A percentile compares a stretch with the other conserved stretches of the same genome.
These are phyloP conservation scores for Colletotrichum sp. DNA, from an alignment of 2,329 filamentous ascomycete species.

Conservation along the genomic window DNA sequence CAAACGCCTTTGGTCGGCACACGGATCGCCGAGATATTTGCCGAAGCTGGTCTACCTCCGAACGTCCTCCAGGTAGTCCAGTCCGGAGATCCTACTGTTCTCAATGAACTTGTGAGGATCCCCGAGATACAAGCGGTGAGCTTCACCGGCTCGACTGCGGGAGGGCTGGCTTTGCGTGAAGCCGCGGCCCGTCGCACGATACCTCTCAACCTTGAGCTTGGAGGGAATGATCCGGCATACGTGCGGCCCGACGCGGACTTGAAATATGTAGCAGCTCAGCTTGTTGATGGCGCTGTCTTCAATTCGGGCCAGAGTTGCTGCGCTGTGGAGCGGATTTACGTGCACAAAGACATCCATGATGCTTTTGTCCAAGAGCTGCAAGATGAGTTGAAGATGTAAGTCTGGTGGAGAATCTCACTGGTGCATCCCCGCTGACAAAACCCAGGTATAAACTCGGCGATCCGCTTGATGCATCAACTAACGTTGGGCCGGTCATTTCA, in stretches of 20 bases:
- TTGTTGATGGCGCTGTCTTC: conserved; percentile 75
- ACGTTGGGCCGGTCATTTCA: conserved; percentile 72
- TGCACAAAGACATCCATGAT: not conserved
- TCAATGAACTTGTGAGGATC: conserved; percentile 60
- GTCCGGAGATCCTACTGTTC: conserved; percentile 58
- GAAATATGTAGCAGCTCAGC: conserved; percentile 72
- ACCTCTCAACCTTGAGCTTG: not conserved
- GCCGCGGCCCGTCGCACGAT: not conserved
- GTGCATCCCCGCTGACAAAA: conserved; percentile 31
- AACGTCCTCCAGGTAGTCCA: conserved; percentile 46
- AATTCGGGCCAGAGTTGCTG: conserved; percentile 47
- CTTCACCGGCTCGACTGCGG: not conserved
- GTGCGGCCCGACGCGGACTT: conserved; percentile 70
- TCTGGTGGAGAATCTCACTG: not conserved
- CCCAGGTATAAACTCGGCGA: conserved; percentile 54
- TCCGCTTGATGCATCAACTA: conserved; percentile 64
- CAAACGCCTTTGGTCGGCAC: conserved; percentile 68
- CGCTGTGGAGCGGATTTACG: not conserved
- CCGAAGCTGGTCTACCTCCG: conserved; percentile 66
- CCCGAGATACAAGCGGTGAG: not conserved
- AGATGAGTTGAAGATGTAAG: conserved; percentile 52
- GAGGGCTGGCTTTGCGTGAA: not conserved
- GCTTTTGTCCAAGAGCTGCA: conserved; percentile 67
- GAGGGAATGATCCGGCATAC: conserved; percentile 71
- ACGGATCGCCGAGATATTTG: conserved; percentile 65